Evolutionary conservation across 305 asterid genomes (phyloP), one percentile per base, ranked within the genome.

Genomic region (Nicotiana rustica): DNA sequence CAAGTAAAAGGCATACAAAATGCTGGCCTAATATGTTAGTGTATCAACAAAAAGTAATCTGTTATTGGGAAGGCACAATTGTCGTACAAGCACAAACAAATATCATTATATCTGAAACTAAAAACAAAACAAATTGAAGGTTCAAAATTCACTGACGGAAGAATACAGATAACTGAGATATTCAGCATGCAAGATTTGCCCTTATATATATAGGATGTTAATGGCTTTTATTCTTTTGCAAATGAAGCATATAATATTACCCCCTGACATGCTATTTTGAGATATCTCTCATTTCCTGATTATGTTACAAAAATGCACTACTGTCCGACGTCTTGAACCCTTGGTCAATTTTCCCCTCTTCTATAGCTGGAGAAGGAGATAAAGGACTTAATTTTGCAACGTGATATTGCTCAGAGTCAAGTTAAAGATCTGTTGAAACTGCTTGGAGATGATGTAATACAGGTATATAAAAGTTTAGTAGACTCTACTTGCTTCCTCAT

Each of bases 391-490:
- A 91, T 87, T 84, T 87, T 90, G 89, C 97, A 97, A 90, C 84
- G 95, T 66, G 97, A 97, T 76, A 86, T 90, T 19, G 99, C 97
- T 83, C 96, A 91, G 89, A 88, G 97, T 61, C 97, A 91, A 90
- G 90, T 94, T 55, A 90, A 86, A 86, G 98, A 95, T 76, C 86
- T 93, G 87, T 73, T 91, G 81, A 89, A 89, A 64, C 82, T 90
- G 85, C 83, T 91, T 31, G 93, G 92, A 85, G 92, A 91, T 73
- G 89, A 91, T 81, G 85, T 55, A 29, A 52, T 29, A 55, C 49
- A 76, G 80, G 80, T 76, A 76, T 0, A 76, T 17, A 88, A 66
- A 85, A 81, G 10, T 78, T 83, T 91, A 47, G 36, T 75, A 73
- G 64, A 75, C 77, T 71, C 67, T 61, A 85, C 87, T 88, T 83